A percentile compares a stretch with the other conserved stretches of the same genome.
Conservation (phyloP, 331 rosid genomes). For the Cydonia oblonga region DNA sequence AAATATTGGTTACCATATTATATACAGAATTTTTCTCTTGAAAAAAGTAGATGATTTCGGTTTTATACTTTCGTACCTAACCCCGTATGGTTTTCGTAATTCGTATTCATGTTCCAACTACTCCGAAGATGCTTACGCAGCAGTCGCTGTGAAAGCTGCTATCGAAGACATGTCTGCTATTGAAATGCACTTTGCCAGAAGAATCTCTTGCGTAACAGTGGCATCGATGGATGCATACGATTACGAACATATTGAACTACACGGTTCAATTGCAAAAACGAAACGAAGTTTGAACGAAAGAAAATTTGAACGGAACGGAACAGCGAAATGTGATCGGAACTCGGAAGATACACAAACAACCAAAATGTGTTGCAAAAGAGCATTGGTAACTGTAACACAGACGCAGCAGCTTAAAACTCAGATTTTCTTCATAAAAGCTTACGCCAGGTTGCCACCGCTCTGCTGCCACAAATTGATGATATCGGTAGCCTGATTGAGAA, state of each 20-base stretch:
- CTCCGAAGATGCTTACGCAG: not conserved
- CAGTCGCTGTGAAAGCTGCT: slow-evolving; percentile 11
- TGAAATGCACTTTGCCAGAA: not conserved
- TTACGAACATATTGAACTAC: not conserved
- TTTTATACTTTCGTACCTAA: not conserved
- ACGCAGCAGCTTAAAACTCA: not conserved
- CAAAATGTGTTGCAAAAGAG: not conserved
- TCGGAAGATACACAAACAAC: too few relatives aligned
- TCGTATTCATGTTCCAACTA: not conserved
- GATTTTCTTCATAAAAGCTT: slow-evolving; percentile 11
- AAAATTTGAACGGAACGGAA: not conserved
- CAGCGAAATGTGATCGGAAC: too few relatives aligned
- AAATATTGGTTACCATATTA: slow-evolving; percentile 6
- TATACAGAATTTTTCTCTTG: not conserved
- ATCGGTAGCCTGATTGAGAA: slow-evolving; percentile 96
- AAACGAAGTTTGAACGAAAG: not conserved
- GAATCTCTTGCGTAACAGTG: not conserved
- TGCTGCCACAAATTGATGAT: slow-evolving; percentile 99
- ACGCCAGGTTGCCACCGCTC: slow-evolving; percentile 79
- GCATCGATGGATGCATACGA: not conserved
- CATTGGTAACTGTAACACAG: not conserved
- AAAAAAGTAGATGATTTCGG: not conserved
- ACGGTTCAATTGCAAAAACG: not conserved
- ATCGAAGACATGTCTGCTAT: not conserved
- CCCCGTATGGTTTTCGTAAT: not conserved